phyloP scores from a whole-genome alignment of 495 filamentous ascomycete species.

The Pseudevernia furfuracea region DNA sequence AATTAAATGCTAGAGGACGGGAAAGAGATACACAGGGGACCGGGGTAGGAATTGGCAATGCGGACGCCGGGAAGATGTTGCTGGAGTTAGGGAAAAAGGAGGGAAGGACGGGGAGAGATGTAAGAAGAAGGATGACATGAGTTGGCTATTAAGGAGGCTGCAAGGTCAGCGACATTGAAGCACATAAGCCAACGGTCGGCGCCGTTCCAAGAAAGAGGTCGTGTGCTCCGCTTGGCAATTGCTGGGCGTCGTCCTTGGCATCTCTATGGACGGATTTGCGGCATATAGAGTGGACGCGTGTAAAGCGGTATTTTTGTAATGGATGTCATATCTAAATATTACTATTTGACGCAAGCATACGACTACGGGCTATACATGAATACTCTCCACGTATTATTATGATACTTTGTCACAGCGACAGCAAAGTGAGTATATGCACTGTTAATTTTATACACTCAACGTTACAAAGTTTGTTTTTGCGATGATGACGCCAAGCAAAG shows the following conservation, averaged over 20 bases:
- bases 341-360: too few relatives aligned
- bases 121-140: neutral
- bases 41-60: neutral
- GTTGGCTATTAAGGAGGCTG: too few relatives aligned
- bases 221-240: constrained; percentile 19
- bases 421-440: too few relatives aligned
- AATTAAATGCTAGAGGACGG: neutral
- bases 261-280: neutral
- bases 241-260: neutral
- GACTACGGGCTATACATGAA: too few relatives aligned
- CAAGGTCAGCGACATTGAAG: too few relatives aligned
- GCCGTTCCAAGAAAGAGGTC: constrained; percentile 7
- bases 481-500: too few relatives aligned
- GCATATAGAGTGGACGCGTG: neutral
- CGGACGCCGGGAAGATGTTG: neutral
- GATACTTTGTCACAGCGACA: too few relatives aligned
- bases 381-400: too few relatives aligned
- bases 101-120: neutral
- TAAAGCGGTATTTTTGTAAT: too few relatives aligned
- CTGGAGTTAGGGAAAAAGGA: neutral
- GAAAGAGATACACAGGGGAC: neutral
- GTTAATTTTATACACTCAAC: too few relatives aligned
- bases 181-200: neutral
- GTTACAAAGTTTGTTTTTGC: too few relatives aligned
- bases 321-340: too few relatives aligned